phyloP scores from a whole-genome alignment of 2,329 filamentous ascomycete genomes.

The Penicillium sp. region DNA sequence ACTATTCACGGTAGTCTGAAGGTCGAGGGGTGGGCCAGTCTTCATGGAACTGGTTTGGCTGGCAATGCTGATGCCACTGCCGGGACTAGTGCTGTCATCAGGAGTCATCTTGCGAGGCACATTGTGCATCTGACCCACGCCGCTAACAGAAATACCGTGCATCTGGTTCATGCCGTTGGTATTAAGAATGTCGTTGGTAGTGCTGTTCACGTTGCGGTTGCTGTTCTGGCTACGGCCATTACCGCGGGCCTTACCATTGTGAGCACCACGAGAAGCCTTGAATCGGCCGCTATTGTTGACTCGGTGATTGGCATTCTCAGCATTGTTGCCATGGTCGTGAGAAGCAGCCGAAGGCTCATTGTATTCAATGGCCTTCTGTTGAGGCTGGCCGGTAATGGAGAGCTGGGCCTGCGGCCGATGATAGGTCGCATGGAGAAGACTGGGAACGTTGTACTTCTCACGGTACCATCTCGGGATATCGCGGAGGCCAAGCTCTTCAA shows the following conservation, averaged over 20 bases:
- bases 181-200: not conserved
- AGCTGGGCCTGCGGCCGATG: not conserved
- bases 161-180: not conserved
- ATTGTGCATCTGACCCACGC: not conserved
- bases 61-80: too few relatives aligned
- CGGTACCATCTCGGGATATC: constrained; percentile 58
- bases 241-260: not conserved
- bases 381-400: not conserved
- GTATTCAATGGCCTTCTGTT: not conserved
- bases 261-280: not conserved
- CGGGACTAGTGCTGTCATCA: too few relatives aligned
- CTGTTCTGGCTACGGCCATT: not conserved
- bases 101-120: not conserved
- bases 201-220: not conserved
- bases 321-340: not conserved
- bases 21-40: too few relatives aligned
- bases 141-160: too few relatives aligned
- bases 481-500: constrained; percentile 68
- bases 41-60: too few relatives aligned
- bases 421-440: constrained; percentile 14
- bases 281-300: not conserved
- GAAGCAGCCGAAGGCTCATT: not conserved
- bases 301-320: not conserved
- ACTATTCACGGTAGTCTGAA: too few relatives aligned
- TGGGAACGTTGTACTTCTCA: constrained; percentile 43